Base-by-base conservation (phyloP, 768 basidiomycete species). In the Mycena sanguinolenta region DNA sequence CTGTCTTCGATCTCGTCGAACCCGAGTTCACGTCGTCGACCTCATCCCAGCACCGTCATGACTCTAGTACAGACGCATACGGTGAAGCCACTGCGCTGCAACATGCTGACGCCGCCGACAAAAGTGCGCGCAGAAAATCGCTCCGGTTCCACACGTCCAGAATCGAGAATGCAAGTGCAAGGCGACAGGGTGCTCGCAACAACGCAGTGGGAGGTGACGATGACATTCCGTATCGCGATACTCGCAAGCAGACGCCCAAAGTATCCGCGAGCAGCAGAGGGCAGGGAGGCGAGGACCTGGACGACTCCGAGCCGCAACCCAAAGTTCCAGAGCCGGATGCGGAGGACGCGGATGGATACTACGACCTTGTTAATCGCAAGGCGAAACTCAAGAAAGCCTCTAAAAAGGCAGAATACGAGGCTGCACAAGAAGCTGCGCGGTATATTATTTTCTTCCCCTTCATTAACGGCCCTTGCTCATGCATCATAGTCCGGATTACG, bases 141-240 rank as follows among this genome's bases (percentile, higher is more conserved):
- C 87, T 99, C 36, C 91, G 93, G 39, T 99, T 99, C 90, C 95
- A 99, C 81, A 96, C 95, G 6, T 89, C 94, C 63, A 94, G 92
- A 78, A 97, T 99, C 75, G 95, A 95, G 77, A 91, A 91, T 66
- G 89, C 95, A 8, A 88, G 90, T 62, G 90, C 92, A 14, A 86
- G 93, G 69, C 87, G 97, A 63, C 88, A 90, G 65, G 89, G 89
- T 32, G 95, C 95, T 8, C 85, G 94, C 66, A 86, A 83, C 70
- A 87, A 86, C 28, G 90, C 92, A 6, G 78, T 90, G 61, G 93
- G 94, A 34, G 98, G 98, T 21, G 98, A 99, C 77, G 97, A 98
- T 75, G 98, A 99, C 77, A 85, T 99, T 55, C 98, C 98, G 21
- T 95, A 97, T 76, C 87, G 90, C 52, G 93, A 95, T 76, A 84